Base-by-base conservation (phyloP, 106 monocot species). In the Cymbidium sinense region DNA sequence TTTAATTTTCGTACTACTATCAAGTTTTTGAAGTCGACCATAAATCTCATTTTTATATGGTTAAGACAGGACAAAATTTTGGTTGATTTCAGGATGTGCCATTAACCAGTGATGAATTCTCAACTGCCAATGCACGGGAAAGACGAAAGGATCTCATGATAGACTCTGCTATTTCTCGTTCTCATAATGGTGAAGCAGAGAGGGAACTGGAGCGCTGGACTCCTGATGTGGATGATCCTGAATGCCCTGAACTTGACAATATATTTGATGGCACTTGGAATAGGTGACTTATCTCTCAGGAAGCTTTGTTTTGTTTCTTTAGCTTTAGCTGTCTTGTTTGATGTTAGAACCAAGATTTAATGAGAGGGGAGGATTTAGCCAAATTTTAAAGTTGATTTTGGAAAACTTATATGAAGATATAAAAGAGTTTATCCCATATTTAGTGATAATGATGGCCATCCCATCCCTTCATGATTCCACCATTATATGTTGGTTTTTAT, bases 121-220 rank as follows among this genome's bases (percentile, higher is more conserved):
- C 76, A 52, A 90, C 72, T 80, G 81, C 73, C 6, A 72, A 81
- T 80, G 36, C 78, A 33, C 61, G 27, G 50, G 92, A 99, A 19
- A 95, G 81, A 70, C 79, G 78, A 25, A 90, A 84, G 74, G 98
- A 99, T 31, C 79, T 99, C 55, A 79, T 99, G 94, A 89, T 86
- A 84, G 98, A 99, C 64, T 90, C 94, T 28, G 90, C 83, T 31
- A 99, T 99, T 79, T 94, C 98, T n/a, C 86, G 80, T 17, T 85
- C 91, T 73, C 90, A 86, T 84, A 84, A 80, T 82, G 78, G 87
- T 17, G 94, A 99, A 58, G 75, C 77, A 35, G 94, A 94, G 81
- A 90, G 98, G 77, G 88, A 99, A 77, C 84, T 99, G 9, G 88
- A 92, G 76, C 88, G 79, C 7, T 99, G 98, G 98, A 81, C 80